Conservation (phyloP, 2,329 filamentous ascomycete species). For the Alternaria gansuensis region DNA sequence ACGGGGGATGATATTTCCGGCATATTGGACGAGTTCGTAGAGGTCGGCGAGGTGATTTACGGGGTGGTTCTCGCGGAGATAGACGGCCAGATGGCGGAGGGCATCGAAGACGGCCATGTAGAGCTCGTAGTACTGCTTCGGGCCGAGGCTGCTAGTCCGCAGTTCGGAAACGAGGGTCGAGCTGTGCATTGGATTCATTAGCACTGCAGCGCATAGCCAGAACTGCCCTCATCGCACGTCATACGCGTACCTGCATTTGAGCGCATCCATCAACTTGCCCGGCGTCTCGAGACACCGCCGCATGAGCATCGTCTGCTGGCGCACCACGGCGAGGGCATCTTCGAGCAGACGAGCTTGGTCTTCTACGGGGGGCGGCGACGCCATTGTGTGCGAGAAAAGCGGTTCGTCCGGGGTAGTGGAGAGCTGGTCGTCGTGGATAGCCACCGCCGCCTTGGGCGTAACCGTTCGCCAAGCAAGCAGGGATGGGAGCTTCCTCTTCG, state of each 20-base stretch:
- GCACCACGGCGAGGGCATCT: conserved; percentile 94
- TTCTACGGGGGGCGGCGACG: conserved; percentile 61
- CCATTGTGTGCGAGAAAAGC: conserved; percentile 48
- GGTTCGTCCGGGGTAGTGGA: conserved; percentile 43
- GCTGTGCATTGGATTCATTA: conserved; percentile 60
- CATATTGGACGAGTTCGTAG: conserved; percentile 97
- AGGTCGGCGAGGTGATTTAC: conserved; percentile 97
- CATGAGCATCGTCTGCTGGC: conserved; percentile 97
- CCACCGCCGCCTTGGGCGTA: conserved; percentile 36
- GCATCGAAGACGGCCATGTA: conserved; percentile 99
- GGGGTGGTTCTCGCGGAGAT: conserved; percentile 95
- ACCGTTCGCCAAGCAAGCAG: conserved; percentile 40
- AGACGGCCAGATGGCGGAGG: conserved; percentile 92
- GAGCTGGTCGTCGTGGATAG: conserved; percentile 34
- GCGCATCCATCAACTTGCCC: conserved; percentile 98
- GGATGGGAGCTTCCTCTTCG: conserved; percentile 36
- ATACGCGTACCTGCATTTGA: conserved; percentile 89
- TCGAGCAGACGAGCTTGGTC: conserved; percentile 87
- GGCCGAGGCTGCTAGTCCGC: conserved; percentile 94
- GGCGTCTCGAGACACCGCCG: conserved; percentile 96
- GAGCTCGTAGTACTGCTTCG: conserved; percentile 99
- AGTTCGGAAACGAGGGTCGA: conserved; percentile 98
- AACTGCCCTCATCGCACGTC: neutral
- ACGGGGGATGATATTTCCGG: conserved; percentile 94
- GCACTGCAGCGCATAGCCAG: conserved; percentile 4